Base-by-base conservation (phyloP, 2,329 filamentous ascomycete genomes). In the Cercospora janseana region DNA sequence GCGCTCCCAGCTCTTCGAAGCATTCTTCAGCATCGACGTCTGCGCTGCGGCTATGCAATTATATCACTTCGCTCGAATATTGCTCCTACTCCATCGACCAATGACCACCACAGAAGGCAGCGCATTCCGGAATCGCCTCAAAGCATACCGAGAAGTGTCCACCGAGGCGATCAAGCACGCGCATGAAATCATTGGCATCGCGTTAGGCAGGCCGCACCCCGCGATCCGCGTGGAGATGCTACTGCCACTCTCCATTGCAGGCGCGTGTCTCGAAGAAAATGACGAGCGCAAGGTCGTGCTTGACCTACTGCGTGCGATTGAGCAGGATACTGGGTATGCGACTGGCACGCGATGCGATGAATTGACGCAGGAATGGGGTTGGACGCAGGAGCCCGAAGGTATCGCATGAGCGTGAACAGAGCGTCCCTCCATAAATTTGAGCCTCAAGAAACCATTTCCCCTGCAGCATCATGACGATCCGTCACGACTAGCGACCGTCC, bases 41-140 rank as follows among this genome's bases (percentile, higher is more conserved):
- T 85, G 81, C 64, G 80, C 79, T 0, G 81, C 82, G 0, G 79
- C 81, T 1, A 82, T 85, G 72, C 81, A 83, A 57, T 77, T 78
- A 28, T 85, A 83, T 55, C 79, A 85, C 60, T 83, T 85, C 70
- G 79, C 79, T 1, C 76, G 79, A 28, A 80, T 84, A 10, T 71
- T 83, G 1, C 65, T 86, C 0, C 72, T 82, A 4, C 74, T 83
- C 46, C 79, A 79, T 72, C 16, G 78, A 79, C 75, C 74, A 0
- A 73, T 77, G 1, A 73, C 74, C 49, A 71, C 72, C 13, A 40
- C 20, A 20, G 42, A 46, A 13, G 15, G 75, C 71, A 34, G 77
- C 73, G 4, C 69, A 76, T 2, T 74, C 71, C 51, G 75, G 72
- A 60, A 74, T 75, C 20, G 68, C 78, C 26, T 64, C n/a, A 75